These are phyloP conservation scores for Emergomyces orientalis DNA, from an alignment of 2,329 filamentous ascomycete species.

Conservation along the genomic window DNA sequence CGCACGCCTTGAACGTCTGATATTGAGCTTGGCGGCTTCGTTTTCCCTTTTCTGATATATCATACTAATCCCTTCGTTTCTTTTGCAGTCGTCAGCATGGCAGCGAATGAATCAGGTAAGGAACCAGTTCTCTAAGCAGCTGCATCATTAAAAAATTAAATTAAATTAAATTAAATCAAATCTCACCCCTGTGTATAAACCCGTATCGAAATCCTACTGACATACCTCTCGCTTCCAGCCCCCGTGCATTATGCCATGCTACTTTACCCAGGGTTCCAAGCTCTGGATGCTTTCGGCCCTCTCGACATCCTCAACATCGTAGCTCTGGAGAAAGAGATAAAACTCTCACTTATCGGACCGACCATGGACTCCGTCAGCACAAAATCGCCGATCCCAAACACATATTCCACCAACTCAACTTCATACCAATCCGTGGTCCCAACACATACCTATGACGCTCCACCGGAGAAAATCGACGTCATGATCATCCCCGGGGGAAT, in stretches of 20 bases:
- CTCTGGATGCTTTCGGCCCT: conserved; percentile 38
- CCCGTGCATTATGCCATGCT: conserved; percentile 17
- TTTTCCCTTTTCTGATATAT: background rate
- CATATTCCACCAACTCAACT: conserved; percentile 15
- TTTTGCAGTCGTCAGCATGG: background rate
- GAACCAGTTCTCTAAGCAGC: background rate
- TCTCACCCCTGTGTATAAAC: no score
- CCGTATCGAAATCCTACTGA: background rate
- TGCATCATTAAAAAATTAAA: no score
- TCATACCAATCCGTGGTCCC: conserved; percentile 36
- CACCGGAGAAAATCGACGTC: conserved; percentile 47
- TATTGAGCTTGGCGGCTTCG: background rate
- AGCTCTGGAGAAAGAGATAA: conserved; percentile 17
- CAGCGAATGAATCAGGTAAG: conserved; percentile 1
- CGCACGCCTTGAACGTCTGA: background rate
- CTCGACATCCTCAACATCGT: conserved; percentile 38
- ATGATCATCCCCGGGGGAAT: conserved; percentile 57
- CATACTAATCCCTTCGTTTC: background rate
- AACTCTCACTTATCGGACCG: conserved; percentile 25
- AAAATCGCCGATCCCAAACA: conserved; percentile 15
- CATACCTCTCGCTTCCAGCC: background rate
- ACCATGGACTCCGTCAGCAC: conserved; percentile 27
- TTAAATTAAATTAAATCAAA: no score
- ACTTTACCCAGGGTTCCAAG: conserved; percentile 36
- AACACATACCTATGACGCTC: conserved; percentile 47